These are phyloP conservation scores for Stereum hirsutum DNA, from an alignment of 1,284 basidiomycete genomes.

Conservation along the genomic window DNA sequence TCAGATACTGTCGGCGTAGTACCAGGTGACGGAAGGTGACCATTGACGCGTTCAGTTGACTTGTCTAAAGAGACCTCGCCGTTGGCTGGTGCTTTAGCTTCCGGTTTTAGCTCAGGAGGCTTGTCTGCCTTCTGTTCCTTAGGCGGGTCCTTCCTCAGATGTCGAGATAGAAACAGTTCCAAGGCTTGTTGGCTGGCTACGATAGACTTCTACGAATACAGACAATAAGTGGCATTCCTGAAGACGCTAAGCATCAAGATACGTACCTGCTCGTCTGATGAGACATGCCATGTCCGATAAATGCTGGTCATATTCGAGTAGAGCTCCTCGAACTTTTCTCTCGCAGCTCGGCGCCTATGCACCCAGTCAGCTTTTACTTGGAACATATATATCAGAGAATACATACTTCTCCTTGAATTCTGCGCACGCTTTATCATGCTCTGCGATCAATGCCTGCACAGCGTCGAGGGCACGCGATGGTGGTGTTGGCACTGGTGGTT, in stretches of 20 bases:
- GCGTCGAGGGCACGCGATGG: constrained; percentile 11
- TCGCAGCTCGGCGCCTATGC: too few relatives aligned
- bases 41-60: constrained; percentile 6
- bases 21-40: too few relatives aligned
- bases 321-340: constrained; percentile 35
- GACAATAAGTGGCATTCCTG: not conserved
- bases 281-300: constrained; percentile 53
- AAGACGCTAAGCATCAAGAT: not conserved
- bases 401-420: constrained; percentile 8
- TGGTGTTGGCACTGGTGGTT: constrained; percentile 3
- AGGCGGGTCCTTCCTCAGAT: constrained; percentile 23
- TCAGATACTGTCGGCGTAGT: too few relatives aligned
- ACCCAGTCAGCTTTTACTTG: constrained; percentile 44
- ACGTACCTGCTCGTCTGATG: constrained; percentile 36
- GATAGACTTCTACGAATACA: constrained; percentile 33
- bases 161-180: constrained; percentile 48
- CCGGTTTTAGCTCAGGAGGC: too few relatives aligned
- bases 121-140: too few relatives aligned
- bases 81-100: too few relatives aligned
- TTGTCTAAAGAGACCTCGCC: constrained; percentile 1
- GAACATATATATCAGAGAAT: not conserved
- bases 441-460: constrained; percentile 8
- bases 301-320: constrained; percentile 48
- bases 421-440: constrained; percentile 9
- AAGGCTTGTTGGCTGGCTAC: constrained; percentile 53